phyloP scores from a whole-genome alignment of 352 stramenopile genomes.

The Salisapilia sapeloensis region DNA sequence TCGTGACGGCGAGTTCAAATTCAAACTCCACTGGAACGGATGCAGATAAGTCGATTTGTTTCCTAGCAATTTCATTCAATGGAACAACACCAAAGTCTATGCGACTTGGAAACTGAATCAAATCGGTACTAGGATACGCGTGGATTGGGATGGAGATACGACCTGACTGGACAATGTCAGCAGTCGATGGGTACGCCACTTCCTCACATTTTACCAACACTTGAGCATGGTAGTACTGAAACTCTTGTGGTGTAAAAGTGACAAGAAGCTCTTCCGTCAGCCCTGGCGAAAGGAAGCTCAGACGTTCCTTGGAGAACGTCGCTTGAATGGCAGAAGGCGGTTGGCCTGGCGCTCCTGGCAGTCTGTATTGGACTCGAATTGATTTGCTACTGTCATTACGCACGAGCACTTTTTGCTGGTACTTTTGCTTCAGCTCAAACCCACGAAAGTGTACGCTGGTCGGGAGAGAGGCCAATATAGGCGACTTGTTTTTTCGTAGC shows the following conservation, averaged over 20 bases:
- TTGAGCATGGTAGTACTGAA: constrained; percentile 85
- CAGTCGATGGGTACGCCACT: constrained; percentile 42
- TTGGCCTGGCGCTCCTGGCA: constrained; percentile 19
- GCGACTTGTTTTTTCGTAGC: too few species aligned
- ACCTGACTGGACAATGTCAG: constrained; percentile 13
- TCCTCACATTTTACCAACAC: constrained; percentile 60
- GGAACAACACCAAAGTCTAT: constrained; percentile 73
- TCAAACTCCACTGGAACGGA: constrained; percentile 82
- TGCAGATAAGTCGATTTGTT: constrained; percentile 29
- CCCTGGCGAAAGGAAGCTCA: constrained; percentile 51
- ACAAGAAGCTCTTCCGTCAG: constrained; percentile 64
- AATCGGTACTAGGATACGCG: constrained; percentile 74
- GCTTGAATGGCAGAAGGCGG: constrained; percentile 19
- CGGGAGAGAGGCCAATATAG: too few species aligned
- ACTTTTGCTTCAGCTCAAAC: constrained; percentile 40
- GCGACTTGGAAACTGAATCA: constrained; percentile 46
- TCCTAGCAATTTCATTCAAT: constrained; percentile 18
- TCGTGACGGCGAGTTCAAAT: constrained; percentile 50
- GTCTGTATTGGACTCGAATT: constrained; percentile 49
- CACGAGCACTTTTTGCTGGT: constrained; percentile 49
- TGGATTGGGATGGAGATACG: constrained; percentile 64
- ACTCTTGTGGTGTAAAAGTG: constrained; percentile 43
- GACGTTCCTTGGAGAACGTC: constrained; percentile 26
- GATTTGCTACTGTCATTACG: constrained; percentile 64
- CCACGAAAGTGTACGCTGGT: constrained; percentile 79